Evolutionary conservation across 2,329 filamentous ascomycete genomes (phyloP), one percentile per base, ranked within the genome.

Genomic region (Diplocarpon mali): DNA sequence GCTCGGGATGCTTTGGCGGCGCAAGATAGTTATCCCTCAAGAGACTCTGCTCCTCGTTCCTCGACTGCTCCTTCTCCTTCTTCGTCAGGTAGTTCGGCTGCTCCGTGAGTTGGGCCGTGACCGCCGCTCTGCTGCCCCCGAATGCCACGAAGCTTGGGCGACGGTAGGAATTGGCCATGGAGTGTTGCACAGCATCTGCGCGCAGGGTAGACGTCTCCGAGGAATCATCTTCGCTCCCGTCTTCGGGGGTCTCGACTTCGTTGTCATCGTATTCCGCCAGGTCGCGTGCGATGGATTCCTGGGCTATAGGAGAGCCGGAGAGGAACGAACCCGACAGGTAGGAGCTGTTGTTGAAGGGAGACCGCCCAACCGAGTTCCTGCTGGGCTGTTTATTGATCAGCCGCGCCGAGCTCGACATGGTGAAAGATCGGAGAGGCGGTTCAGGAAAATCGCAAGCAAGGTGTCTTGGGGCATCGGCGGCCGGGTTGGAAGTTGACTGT

Each of bases 121-220:
- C 71, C 4, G 82, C 75, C 3, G 83, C 80, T 43, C 86, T 72
- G 1, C 78, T 73, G 17, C 81, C 80, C 11, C 82, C 83, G 48
- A 76, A 85, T 27, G 82, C 80, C 35, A 92, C 80, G 59, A 81
- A 83, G 53, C 79, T 84, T 1, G 87, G 85, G 37, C 87, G 76
- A 44, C 84, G 78, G 65, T 92, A 95, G 28, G 76, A 76, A 30
- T 75, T 72, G 14, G 71, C 69, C 66, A 83, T 70, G 13, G 76
- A 74, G 48, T 67, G 64, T 50, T 67, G 52, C 7, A 45, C 61
- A 13, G 60, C 57, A 29, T 61, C 61, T 24, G 57, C 62, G 14
- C 62, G 52, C 30, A 59, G 42, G 51, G 44, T 67, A 47, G 50
- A 64, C 45, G 53, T 62, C 60, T 52, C 62, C 50, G 42, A 69